phyloP scores from a whole-genome alignment of 192 early-diverging fungal genomes.

The Phlyctochytrium arcticum region DNA sequence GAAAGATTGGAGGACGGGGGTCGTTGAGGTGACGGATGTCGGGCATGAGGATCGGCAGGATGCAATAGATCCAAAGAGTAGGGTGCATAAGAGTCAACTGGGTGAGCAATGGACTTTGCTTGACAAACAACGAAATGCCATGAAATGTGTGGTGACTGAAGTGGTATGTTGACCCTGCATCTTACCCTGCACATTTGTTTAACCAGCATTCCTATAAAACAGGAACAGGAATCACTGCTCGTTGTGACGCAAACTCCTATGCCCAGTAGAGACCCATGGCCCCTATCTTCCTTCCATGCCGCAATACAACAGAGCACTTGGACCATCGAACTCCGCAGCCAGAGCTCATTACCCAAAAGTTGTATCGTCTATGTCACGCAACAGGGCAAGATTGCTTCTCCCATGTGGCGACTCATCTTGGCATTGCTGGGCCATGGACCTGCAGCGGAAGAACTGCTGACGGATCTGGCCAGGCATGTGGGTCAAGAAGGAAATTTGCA shows the following conservation, averaged over 20 bases:
- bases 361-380: conserved; percentile 18
- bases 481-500: neutral
- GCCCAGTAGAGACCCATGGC: neutral
- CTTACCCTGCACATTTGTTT: neutral
- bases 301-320: conserved; percentile 3
- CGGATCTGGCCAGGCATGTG: neutral
- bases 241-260: neutral
- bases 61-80: neutral
- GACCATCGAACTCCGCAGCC: conserved; percentile 14
- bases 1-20: conserved; percentile 1
- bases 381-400: neutral
- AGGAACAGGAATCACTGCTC: neutral
- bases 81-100: neutral
- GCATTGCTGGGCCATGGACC: neutral
- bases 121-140: neutral
- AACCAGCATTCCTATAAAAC: neutral
- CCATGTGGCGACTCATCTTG: neutral
- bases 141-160: neutral
- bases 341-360: neutral
- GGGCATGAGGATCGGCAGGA: neutral
- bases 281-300: neutral
- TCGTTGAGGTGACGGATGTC: neutral
- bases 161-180: neutral
- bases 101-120: neutral
- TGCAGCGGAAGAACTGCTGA: neutral